Evolutionary conservation across 805 yeast species (phyloP).

Genomic region (Starmerella sirachaensis): DNA sequence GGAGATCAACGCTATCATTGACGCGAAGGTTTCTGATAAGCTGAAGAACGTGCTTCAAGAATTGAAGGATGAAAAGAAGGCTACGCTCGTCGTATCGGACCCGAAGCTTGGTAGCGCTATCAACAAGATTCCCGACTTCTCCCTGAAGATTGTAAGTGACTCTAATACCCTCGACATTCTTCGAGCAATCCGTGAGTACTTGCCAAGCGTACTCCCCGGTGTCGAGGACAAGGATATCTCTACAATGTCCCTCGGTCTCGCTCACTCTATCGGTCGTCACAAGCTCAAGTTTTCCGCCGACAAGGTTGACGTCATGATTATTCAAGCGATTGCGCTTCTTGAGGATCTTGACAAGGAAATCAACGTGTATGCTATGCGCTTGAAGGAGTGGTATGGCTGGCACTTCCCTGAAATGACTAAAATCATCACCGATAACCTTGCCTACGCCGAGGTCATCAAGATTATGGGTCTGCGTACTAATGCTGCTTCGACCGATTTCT

Average conservation of each 20-base stretch:
- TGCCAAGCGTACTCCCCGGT: constrained; percentile 92
- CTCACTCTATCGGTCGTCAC: constrained; percentile 97
- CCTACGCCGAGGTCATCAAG: constrained; percentile 86
- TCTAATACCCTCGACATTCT: constrained; percentile 88
- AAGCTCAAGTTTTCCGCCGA: constrained; percentile 95
- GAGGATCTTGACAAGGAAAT: constrained; percentile 96
- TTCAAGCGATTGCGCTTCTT: constrained; percentile 93
- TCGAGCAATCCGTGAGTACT: constrained; percentile 88
- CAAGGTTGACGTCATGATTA: constrained; percentile 97
- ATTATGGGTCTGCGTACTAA: constrained; percentile 90
- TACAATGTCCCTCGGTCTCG: constrained; percentile 96
- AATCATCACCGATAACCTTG: constrained; percentile 89
- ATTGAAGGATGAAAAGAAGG: constrained; percentile 43
- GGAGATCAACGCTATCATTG: constrained; percentile 84
- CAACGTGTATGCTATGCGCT: constrained; percentile 96
- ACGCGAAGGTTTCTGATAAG: constrained; percentile 84
- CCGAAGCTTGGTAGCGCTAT: constrained; percentile 93
- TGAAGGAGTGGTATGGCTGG: constrained; percentile 99
- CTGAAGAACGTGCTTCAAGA: constrained; percentile 53
- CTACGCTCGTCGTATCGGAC: constrained; percentile 82
- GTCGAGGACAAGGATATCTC: constrained; percentile 69
- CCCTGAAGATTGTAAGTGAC: constrained; percentile 82
- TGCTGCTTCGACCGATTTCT: constrained; percentile 80
- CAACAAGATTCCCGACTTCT: constrained; percentile 75
- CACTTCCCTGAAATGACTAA: constrained; percentile 99